Percentiles rank a stretch among this genome's conserved stretches.
phyloP scores from a whole-genome alignment of 73 alveolate genomes.

The Stentor roeselii region DNA sequence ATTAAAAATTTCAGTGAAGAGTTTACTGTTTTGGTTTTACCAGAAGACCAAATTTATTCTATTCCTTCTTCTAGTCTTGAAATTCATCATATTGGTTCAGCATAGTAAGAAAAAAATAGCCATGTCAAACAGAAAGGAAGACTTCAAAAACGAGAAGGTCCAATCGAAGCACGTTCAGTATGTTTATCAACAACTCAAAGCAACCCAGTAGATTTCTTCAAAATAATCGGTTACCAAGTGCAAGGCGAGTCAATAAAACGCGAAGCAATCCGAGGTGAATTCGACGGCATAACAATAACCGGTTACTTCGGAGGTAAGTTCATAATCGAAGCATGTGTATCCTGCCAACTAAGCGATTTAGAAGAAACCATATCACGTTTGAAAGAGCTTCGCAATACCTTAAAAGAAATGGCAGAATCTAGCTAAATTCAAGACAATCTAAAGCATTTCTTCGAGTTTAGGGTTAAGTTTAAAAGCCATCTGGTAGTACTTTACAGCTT shows the following conservation, averaged over 20 bases:
- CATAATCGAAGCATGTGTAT: not conserved
- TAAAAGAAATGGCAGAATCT: not conserved
- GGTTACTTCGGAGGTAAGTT: not conserved
- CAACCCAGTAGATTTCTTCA: not conserved
- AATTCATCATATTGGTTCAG: not conserved
- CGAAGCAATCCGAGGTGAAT: not conserved
- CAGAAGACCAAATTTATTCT: not conserved
- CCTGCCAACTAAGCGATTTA: not conserved
- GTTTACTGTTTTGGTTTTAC: not conserved
- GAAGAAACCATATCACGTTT: not conserved
- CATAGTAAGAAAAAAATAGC: not conserved
- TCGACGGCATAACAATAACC: not conserved
- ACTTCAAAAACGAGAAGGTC: not conserved
- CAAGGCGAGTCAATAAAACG: not conserved
- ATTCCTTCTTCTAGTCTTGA: not conserved
- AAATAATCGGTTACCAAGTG: not conserved
- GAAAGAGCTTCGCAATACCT: not conserved
- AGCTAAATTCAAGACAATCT: no score
- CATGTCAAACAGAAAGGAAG: not conserved
- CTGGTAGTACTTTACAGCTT: slow-evolving; percentile 1
- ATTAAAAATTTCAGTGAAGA: not conserved
- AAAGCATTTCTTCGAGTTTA: not conserved
- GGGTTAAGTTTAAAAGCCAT: slow-evolving; percentile 10
- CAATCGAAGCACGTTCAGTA: not conserved
- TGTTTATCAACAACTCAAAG: not conserved